Evolutionary conservation across 805 yeast genomes (phyloP).

Genomic region (Novakomyces olei): DNA sequence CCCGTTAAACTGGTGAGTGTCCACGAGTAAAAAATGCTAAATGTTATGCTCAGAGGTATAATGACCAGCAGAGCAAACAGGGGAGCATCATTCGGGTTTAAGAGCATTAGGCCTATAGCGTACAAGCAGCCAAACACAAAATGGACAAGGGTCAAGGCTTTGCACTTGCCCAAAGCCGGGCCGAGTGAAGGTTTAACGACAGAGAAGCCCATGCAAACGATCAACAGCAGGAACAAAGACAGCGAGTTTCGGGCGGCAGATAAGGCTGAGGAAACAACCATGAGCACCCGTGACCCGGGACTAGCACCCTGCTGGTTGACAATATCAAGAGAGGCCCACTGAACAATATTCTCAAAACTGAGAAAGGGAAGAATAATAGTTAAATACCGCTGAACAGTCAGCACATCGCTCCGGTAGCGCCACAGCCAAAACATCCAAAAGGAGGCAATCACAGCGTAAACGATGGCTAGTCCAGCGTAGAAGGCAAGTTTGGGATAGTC

Average conservation of each 20-base stretch:
- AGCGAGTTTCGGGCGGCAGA: constrained; percentile 67
- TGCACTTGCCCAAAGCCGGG: constrained; percentile 52
- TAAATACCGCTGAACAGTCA: constrained; percentile 77
- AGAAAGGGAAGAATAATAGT: constrained; percentile 67
- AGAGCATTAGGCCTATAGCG: constrained; percentile 29
- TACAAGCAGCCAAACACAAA: constrained; percentile 33
- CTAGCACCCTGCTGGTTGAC: constrained; percentile 36
- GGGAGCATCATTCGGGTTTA: constrained; percentile 20
- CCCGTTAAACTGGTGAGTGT: constrained; percentile 49
- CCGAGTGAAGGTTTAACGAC: constrained; percentile 75
- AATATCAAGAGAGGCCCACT: constrained; percentile 81
- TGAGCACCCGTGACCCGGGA: constrained; percentile 44
- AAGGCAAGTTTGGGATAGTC: constrained; percentile 81
- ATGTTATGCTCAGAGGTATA: constrained; percentile 48
- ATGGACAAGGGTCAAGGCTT: constrained; percentile 34
- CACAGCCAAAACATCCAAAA: constrained; percentile 67
- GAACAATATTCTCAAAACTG: constrained; percentile 48
- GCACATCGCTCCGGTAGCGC: constrained; percentile 64
- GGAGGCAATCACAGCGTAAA: constrained; percentile 63
- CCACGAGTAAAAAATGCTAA: constrained; percentile 51
- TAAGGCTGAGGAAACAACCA: constrained; percentile 55
- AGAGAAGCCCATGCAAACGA: constrained; percentile 83
- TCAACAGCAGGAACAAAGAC: constrained; percentile 65
- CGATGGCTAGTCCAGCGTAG: constrained; percentile 65
- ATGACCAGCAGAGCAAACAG: constrained; percentile 32